These are phyloP conservation scores for Saturnispora besseyi DNA, from an alignment of 805 yeast species.

Conservation along the genomic window DNA sequence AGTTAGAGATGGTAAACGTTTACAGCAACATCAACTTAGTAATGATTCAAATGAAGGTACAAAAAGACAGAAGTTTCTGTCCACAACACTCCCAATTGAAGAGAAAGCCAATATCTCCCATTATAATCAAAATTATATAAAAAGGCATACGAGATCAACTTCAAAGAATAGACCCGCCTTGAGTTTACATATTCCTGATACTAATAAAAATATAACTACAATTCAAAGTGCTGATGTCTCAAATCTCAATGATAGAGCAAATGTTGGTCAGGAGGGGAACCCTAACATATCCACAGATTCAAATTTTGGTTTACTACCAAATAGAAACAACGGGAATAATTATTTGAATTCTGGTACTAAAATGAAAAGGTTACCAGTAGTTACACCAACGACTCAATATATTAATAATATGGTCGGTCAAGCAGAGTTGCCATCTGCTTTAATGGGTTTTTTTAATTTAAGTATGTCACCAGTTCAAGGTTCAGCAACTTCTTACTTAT, in stretches of 20 bases:
- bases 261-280: not conserved
- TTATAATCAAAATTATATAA: slow-evolving; percentile 1
- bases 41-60: not conserved
- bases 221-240: not conserved
- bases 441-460: slow-evolving; percentile 23
- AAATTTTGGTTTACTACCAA: slow-evolving; percentile 2
- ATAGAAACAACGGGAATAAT: not conserved
- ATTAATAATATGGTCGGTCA: slow-evolving; percentile 6
- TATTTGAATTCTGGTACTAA: not conserved
- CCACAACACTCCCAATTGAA: not conserved
- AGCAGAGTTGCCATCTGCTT: slow-evolving; percentile 7
- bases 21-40: not conserved
- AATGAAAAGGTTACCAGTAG: slow-evolving; percentile 1
- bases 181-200: slow-evolving; percentile 52
- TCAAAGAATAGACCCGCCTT: slow-evolving; percentile 40
- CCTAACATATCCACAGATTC: slow-evolving; percentile 4
- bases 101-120: not conserved
- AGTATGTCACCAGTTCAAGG: slow-evolving; percentile 28
- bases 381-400: slow-evolving; percentile 15
- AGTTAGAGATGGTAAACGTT: not conserved
- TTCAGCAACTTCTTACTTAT: slow-evolving; percentile 14
- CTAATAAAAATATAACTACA: not conserved
- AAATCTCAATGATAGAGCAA: not conserved
- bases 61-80: not conserved
- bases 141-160: slow-evolving; percentile 4